phyloP scores from a whole-genome alignment of 2,329 filamentous ascomycete genomes.

The Penicillium occitanis region DNA sequence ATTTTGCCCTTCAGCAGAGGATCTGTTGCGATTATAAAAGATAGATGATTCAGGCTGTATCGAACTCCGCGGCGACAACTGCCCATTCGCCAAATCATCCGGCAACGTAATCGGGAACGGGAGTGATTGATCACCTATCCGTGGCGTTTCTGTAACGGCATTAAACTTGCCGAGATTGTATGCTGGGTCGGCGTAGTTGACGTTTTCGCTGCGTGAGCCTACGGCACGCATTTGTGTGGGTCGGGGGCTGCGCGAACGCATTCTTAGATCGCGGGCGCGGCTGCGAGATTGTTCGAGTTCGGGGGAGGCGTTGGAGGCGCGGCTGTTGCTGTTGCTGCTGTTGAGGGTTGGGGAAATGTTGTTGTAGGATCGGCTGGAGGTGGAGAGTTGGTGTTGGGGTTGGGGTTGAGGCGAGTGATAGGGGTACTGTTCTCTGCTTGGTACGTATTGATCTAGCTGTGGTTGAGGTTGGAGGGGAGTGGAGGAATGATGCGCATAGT shows the following conservation, averaged over 20 bases:
- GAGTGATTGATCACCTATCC: constrained; percentile 37
- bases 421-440: not conserved
- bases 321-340: constrained; percentile 13
- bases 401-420: constrained; percentile 7
- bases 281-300: constrained; percentile 25
- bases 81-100: constrained; percentile 25
- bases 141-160: constrained; percentile 32
- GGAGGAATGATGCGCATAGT: constrained; percentile 5
- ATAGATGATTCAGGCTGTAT: constrained; percentile 16
- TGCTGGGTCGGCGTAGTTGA: constrained; percentile 29
- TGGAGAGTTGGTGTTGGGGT: constrained; percentile 17
- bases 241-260: constrained; percentile 40
- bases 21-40: constrained; percentile 22
- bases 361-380: constrained; percentile 7
- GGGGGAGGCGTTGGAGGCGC: constrained; percentile 20
- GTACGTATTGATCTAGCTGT: not conserved
- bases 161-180: constrained; percentile 36
- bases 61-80: constrained; percentile 18
- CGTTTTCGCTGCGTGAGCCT: constrained; percentile 26
- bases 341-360: constrained; percentile 18
- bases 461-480: not conserved
- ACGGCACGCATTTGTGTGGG: constrained; percentile 29
- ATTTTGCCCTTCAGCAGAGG: constrained; percentile 19
- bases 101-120: constrained; percentile 40
- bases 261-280: constrained; percentile 36